Evolutionary conservation across 2,329 filamentous ascomycete genomes (phyloP).

Genomic region (Apiospora rasikravindrae): DNA sequence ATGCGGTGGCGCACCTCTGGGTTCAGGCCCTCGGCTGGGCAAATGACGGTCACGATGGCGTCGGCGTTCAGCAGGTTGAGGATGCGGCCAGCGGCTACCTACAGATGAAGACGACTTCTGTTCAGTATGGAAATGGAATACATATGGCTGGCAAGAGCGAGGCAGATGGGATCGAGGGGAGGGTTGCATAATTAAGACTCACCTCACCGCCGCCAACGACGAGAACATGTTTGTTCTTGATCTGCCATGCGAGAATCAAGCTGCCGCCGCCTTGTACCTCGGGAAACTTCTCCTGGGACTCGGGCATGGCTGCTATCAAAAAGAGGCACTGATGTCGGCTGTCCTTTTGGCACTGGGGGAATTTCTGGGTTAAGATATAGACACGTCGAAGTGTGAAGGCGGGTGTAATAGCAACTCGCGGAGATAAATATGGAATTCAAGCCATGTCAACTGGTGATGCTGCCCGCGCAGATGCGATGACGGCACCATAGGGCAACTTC

Average conservation of each 20-base stretch:
- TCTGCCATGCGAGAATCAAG: conserved; percentile 94
- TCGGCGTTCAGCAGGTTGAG: conserved; percentile 91
- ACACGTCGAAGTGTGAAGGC: not conserved
- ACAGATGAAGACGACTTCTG: conserved; percentile 25
- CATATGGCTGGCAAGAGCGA: not conserved
- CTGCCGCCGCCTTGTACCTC: conserved; percentile 89
- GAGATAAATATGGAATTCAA: conserved; percentile 6
- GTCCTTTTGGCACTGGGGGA: not conserved
- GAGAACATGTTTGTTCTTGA: conserved; percentile 85
- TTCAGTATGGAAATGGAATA: not conserved
- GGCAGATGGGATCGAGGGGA: not conserved
- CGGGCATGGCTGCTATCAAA: conserved; percentile 21
- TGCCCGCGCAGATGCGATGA: not conserved
- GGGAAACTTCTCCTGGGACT: conserved; percentile 62
- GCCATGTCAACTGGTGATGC: conserved; percentile 13
- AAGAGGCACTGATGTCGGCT: not conserved
- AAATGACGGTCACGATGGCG: conserved; percentile 85
- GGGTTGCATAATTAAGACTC: conserved; percentile 40
- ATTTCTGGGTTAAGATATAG: not conserved
- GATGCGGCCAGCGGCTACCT: conserved; percentile 96
- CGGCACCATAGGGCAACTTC: not conserved
- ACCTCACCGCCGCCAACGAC: conserved; percentile 96
- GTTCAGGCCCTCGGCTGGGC: conserved; percentile 80
- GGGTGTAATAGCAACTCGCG: not conserved
- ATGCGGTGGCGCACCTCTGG: conserved; percentile 87